phyloP scores from a whole-genome alignment of 495 filamentous ascomycete species.

The Penicillium goetzii region DNA sequence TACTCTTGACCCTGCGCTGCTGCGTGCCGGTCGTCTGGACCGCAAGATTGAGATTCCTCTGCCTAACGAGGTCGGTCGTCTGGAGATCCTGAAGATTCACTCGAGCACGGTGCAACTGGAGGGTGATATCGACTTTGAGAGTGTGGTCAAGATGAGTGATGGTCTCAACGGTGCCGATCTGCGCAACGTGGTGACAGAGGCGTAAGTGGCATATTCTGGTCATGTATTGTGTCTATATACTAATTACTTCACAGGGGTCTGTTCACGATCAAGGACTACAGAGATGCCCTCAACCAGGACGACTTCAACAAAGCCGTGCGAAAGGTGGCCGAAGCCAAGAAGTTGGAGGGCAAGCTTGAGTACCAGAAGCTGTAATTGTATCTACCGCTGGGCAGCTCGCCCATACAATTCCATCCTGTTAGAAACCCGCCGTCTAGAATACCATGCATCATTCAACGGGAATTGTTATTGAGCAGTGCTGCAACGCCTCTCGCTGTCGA shows the following conservation, averaged over 20 bases:
- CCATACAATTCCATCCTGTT: conserved; percentile 20
- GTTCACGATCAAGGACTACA: conserved; percentile 96
- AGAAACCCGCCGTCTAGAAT: conserved; percentile 26
- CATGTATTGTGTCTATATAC: conserved; percentile 12
- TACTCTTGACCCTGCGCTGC: conserved; percentile 91
- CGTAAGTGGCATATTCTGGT: conserved; percentile 57
- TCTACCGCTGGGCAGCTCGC: conserved; percentile 21
- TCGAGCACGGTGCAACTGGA: conserved; percentile 82
- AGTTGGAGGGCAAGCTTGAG: conserved; percentile 95
- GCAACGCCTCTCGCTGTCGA: background rate
- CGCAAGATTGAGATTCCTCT: conserved; percentile 98
- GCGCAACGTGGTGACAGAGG: conserved; percentile 97
- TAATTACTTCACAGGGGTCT: conserved; percentile 66
- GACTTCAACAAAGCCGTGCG: conserved; percentile 99
- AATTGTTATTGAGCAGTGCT: background rate
- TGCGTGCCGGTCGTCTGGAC: conserved; percentile 92
- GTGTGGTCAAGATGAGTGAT: conserved; percentile 99
- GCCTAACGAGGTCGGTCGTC: conserved; percentile 96
- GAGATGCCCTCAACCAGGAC: conserved; percentile 94
- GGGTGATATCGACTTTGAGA: conserved; percentile 98
- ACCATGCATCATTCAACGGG: conserved; percentile 19
- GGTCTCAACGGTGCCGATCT: conserved; percentile 97
- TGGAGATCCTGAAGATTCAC: conserved; percentile 99
- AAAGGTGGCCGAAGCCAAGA: conserved; percentile 97
- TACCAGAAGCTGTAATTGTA: conserved; percentile 88